A percentile compares a stretch with the other conserved stretches of the same genome.
These are phyloP conservation scores for Monilinia laxa DNA, from an alignment of 2,329 filamentous ascomycete genomes.

Conservation along the genomic window DNA sequence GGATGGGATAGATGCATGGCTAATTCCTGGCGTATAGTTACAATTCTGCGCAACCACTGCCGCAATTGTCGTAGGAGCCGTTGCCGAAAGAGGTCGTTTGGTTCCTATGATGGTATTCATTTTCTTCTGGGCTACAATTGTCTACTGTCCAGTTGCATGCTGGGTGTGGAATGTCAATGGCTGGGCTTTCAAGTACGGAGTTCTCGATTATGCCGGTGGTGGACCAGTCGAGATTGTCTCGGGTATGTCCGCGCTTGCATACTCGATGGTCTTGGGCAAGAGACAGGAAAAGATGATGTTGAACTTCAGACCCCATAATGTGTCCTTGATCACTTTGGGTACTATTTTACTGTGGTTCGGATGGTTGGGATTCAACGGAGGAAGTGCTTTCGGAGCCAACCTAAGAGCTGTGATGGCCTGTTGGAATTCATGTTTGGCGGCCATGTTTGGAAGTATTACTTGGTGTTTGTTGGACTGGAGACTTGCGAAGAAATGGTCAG, in stretches of 20 bases:
- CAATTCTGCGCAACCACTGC: slow-evolving; percentile 95
- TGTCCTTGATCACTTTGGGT: slow-evolving; percentile 92
- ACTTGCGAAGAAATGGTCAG: slow-evolving; percentile 48
- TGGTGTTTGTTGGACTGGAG: slow-evolving; percentile 97
- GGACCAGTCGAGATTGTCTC: slow-evolving; percentile 97
- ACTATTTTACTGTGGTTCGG: slow-evolving; percentile 97
- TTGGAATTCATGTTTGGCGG: slow-evolving; percentile 85
- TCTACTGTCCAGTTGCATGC: slow-evolving; percentile 95
- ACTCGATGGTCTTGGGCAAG: slow-evolving; percentile 91
- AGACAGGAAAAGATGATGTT: slow-evolving; percentile 99
- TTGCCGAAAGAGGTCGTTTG: slow-evolving; percentile 90
- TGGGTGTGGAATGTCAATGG: slow-evolving; percentile 97
- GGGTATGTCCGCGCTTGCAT: slow-evolving; percentile 88
- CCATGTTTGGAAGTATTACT: slow-evolving; percentile 85
- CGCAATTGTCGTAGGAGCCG: slow-evolving; percentile 86
- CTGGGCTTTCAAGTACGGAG: slow-evolving; percentile 87
- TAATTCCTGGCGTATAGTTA: slow-evolving; percentile 58
- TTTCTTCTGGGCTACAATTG: slow-evolving; percentile 94
- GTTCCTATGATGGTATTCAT: slow-evolving; percentile 92
- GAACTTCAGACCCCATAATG: slow-evolving; percentile 99
- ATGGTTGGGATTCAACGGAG: slow-evolving; percentile 98
- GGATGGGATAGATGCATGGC: background rate
- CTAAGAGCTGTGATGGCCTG: slow-evolving; percentile 92
- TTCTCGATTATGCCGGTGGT: slow-evolving; percentile 93
- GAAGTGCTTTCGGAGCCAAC: slow-evolving; percentile 90